These are phyloP conservation scores for Globisporangium cystogenes DNA, from an alignment of 352 stramenopile genomes.

Conservation along the genomic window DNA sequence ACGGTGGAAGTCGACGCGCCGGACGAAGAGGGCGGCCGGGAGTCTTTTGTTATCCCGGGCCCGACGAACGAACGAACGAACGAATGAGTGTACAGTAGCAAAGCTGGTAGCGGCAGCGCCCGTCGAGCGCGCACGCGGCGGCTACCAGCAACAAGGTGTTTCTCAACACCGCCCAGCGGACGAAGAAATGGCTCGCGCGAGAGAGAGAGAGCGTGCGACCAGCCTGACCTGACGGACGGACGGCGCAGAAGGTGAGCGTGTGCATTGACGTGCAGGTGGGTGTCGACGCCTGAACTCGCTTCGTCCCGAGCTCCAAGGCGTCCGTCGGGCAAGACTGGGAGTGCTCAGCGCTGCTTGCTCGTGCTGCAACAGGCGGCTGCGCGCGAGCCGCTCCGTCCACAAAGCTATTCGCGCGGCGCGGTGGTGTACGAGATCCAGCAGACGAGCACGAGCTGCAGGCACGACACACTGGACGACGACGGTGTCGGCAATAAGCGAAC, in stretches of 20 bases:
- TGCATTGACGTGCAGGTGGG: background rate
- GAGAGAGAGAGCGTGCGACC: too few relatives aligned
- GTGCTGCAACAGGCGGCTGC: background rate
- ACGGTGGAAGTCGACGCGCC: too few relatives aligned
- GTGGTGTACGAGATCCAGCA: constrained; percentile 87
- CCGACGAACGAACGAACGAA: background rate
- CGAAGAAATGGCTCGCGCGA: constrained; percentile 15
- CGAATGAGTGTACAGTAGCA: constrained; percentile 4
- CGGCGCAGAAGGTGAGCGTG: background rate
- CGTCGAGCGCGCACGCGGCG: constrained; percentile 11
- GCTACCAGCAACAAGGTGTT: constrained; percentile 62
- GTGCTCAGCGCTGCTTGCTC: constrained; percentile 3
- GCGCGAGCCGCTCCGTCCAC: background rate
- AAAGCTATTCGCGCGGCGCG: constrained; percentile 42
- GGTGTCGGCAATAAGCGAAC: background rate
- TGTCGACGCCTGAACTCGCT: background rate
- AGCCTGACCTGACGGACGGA: too few relatives aligned
- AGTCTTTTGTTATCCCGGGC: background rate
- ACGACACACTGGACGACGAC: constrained; percentile 45
- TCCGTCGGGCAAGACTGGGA: background rate
- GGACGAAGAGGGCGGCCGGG: constrained; percentile 1
- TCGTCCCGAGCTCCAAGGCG: background rate
- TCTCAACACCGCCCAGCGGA: constrained; percentile 79
- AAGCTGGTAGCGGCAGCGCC: constrained; percentile 6
- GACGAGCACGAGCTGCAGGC: constrained; percentile 74